phyloP scores from a whole-genome alignment of 495 filamentous ascomycete genomes.

The Podospora pseudopauciseta region DNA sequence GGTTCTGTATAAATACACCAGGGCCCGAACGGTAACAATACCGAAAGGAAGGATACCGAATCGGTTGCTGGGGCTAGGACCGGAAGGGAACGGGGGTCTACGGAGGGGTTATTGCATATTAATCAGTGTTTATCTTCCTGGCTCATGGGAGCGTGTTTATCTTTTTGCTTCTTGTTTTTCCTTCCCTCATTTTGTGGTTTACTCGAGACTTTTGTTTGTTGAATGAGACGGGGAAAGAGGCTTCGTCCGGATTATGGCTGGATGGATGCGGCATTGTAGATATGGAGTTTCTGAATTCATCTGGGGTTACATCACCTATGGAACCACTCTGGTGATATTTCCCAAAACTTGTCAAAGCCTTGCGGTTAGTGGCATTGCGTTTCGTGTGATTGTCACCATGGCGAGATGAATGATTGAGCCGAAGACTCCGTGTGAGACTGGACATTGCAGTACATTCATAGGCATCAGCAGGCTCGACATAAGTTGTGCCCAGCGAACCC shows the following conservation, averaged over 20 bases:
- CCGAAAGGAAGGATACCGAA: not conserved
- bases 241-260: not conserved
- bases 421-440: not conserved
- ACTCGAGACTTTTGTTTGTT: not conserved
- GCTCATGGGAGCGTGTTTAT: not conserved
- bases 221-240: not conserved
- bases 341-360: not conserved
- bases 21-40: not conserved
- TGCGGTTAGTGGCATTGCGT: not conserved
- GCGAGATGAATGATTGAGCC: not conserved
- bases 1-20: not conserved
- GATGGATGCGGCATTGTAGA: not conserved
- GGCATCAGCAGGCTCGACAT: too few species aligned
- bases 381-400: not conserved
- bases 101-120: conserved; percentile 5
- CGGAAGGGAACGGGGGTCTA: not conserved
- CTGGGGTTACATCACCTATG: not conserved
- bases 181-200: not conserved
- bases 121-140: conserved; percentile 8
- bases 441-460: too few species aligned
- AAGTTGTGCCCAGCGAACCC: too few species aligned
- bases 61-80: not conserved
- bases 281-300: not conserved
- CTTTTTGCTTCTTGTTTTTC: conserved; percentile 2
- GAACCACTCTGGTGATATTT: not conserved